phyloP scores from a whole-genome alignment of 1,284 basidiomycete genomes.

The Heliocybe sulcata region DNA sequence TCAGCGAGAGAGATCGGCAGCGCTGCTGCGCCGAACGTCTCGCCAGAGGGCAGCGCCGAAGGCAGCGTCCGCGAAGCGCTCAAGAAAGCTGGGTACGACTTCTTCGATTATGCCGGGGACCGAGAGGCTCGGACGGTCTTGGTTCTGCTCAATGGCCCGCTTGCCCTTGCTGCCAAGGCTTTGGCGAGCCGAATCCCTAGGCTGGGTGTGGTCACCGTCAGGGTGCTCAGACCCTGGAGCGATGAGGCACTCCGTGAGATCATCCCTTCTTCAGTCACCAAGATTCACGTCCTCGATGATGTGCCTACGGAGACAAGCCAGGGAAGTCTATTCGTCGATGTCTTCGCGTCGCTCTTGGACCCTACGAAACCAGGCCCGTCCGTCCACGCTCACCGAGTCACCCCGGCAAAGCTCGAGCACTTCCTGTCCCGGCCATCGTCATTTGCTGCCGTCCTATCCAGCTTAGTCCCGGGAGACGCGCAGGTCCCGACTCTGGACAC shows the following conservation, averaged over 20 bases:
- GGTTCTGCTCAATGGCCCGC: conserved; percentile 63
- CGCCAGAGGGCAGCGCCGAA: conserved; percentile 21
- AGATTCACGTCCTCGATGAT: conserved; percentile 69
- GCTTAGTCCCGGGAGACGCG: conserved; percentile 18
- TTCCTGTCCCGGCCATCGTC: conserved; percentile 27
- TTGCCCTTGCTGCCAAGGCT: conserved; percentile 51
- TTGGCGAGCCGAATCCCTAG: conserved; percentile 36
- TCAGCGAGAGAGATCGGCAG: conserved; percentile 65
- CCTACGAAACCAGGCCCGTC: conserved; percentile 27
- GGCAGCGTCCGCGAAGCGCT: conserved; percentile 39
- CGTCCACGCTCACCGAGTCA: conserved; percentile 52
- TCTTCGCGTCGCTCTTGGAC: conserved; percentile 55
- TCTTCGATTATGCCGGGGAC: conserved; percentile 68
- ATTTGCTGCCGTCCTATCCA: conserved; percentile 11
- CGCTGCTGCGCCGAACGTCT: conserved; percentile 24
- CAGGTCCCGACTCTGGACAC: conserved; percentile 16
- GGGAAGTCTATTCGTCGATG: conserved; percentile 66
- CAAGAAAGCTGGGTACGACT: conserved; percentile 44
- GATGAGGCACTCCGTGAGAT: conserved; percentile 47
- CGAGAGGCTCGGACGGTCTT: conserved; percentile 47
- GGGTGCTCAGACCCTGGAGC: conserved; percentile 74
- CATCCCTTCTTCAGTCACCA: conserved; percentile 50
- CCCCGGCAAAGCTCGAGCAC: conserved; percentile 42
- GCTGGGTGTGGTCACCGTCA: conserved; percentile 60
- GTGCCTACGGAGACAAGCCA: conserved; percentile 56